phyloP scores from a whole-genome alignment of 257 asterid genomes.

The Sherardia arvensis region DNA sequence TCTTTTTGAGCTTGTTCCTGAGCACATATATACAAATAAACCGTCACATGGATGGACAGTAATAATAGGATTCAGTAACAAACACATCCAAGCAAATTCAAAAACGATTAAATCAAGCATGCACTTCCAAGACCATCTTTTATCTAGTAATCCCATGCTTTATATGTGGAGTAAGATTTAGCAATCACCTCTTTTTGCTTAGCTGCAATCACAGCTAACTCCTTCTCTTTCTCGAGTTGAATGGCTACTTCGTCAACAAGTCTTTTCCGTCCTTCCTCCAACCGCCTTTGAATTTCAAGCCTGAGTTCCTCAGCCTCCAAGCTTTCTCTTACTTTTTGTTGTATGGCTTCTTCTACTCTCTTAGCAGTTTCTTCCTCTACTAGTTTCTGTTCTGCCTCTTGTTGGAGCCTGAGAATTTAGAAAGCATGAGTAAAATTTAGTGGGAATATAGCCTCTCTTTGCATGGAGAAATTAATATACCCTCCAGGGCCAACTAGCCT shows the following conservation, averaged over 20 bases:
- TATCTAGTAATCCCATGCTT: background rate
- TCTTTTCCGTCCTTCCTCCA: constrained; percentile 79
- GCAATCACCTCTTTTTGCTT: constrained; percentile 62
- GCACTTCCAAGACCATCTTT: background rate
- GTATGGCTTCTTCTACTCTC: constrained; percentile 69
- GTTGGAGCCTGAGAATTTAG: constrained; percentile 82
- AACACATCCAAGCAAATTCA: no score
- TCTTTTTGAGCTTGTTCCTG: constrained; percentile 73
- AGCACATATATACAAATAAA: constrained; percentile 7
- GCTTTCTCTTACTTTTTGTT: constrained; percentile 68
- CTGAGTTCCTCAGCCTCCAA: constrained; percentile 54
- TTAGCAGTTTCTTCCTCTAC: constrained; percentile 94
- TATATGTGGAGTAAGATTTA: background rate
- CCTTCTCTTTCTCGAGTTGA: constrained; percentile 81
- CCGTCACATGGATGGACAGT: background rate
- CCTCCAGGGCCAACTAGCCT: background rate
- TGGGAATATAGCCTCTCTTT: constrained; percentile 8
- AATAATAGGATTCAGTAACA: background rate
- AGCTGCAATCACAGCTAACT: constrained; percentile 58
- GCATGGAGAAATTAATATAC: background rate
- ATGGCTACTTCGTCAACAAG: constrained; percentile 65
- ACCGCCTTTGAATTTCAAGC: constrained; percentile 52
- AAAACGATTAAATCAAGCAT: background rate
- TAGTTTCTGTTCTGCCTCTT: constrained; percentile 81
- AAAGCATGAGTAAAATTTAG: constrained; percentile 24